These are phyloP conservation scores for Boletus bicolor DNA, from an alignment of 768 basidiomycete species.

Conservation along the genomic window DNA sequence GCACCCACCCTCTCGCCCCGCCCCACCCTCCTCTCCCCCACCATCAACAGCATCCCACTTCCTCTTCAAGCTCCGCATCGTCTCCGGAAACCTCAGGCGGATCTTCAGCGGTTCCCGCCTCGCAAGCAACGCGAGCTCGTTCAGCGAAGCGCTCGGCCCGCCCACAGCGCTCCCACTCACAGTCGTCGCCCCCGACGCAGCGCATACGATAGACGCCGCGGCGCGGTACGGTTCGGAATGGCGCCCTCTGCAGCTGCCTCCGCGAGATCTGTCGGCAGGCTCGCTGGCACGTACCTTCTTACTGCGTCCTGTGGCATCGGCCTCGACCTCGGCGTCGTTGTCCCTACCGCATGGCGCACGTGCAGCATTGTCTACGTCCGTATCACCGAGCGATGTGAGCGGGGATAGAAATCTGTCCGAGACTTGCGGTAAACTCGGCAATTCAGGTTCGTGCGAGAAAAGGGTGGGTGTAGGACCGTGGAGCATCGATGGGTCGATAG, in stretches of 20 bases:
- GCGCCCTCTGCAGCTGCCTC: background rate
- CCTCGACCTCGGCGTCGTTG: too few relatives aligned
- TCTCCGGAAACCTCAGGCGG: slow-evolving; percentile 3
- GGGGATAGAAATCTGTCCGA: slow-evolving; percentile 8
- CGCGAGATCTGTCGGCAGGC: background rate
- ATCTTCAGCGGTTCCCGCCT: slow-evolving; percentile 13
- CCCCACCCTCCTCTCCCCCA: too few relatives aligned
- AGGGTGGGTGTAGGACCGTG: background rate
- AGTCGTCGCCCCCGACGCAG: background rate
- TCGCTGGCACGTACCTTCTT: background rate
- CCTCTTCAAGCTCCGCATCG: slow-evolving; percentile 13
- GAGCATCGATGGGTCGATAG: slow-evolving; percentile 14
- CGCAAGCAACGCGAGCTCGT: slow-evolving; percentile 16
- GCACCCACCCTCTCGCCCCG: background rate
- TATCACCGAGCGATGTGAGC: slow-evolving; percentile 13
- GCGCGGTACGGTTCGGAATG: background rate
- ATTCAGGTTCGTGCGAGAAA: background rate
- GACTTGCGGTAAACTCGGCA: background rate
- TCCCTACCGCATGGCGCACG: too few relatives aligned
- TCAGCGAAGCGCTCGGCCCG: slow-evolving; percentile 20
- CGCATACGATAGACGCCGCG: background rate
- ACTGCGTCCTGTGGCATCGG: background rate
- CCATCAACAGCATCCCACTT: slow-evolving; percentile 1
- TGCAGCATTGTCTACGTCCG: background rate
- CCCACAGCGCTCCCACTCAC: slow-evolving; percentile 22